Conservation (phyloP, 495 filamentous ascomycete species). For the Entonaema liquescens region DNA sequence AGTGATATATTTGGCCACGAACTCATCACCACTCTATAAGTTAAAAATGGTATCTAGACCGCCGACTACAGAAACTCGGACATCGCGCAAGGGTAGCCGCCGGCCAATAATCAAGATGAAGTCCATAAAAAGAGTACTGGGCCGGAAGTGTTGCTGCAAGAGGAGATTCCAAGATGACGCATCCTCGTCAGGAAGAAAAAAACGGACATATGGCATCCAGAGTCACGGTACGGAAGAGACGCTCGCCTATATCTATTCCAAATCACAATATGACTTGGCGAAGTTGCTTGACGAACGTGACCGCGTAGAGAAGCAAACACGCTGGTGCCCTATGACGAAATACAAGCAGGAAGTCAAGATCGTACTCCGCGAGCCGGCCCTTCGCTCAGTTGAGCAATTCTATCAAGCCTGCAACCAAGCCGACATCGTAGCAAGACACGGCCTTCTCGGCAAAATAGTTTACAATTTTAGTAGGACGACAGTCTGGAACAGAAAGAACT, state of each 20-base stretch:
- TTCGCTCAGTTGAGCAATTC: constrained; percentile 21
- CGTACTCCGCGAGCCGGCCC: constrained; percentile 32
- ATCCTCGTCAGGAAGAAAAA: neutral
- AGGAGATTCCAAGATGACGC: neutral
- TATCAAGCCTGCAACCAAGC: constrained; percentile 19
- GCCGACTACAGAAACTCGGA: neutral
- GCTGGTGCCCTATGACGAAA: constrained; percentile 21
- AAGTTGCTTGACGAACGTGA: constrained; percentile 23
- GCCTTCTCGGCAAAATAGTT: neutral
- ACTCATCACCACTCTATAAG: too few relatives aligned
- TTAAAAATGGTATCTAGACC: neutral
- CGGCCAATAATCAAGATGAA: constrained; percentile 4
- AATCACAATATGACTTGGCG: constrained; percentile 15
- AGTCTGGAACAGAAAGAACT: constrained; percentile 28
- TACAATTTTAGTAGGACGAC: constrained; percentile 36
- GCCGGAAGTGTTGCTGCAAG: neutral
- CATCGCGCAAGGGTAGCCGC: too few relatives aligned
- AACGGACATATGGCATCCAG: constrained; percentile 17
- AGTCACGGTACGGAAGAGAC: constrained; percentile 27
- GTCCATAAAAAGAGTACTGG: constrained; percentile 12
- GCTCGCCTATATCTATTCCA: constrained; percentile 13
- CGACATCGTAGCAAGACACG: constrained; percentile 19
- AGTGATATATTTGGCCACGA: neutral
- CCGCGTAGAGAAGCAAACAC: constrained; percentile 14
- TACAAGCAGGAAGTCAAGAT: constrained; percentile 31